Evolutionary conservation across 1,284 basidiomycete species (phyloP), one percentile per base, ranked within the genome.

Genomic region (Papiliotrema nemorosa): DNA sequence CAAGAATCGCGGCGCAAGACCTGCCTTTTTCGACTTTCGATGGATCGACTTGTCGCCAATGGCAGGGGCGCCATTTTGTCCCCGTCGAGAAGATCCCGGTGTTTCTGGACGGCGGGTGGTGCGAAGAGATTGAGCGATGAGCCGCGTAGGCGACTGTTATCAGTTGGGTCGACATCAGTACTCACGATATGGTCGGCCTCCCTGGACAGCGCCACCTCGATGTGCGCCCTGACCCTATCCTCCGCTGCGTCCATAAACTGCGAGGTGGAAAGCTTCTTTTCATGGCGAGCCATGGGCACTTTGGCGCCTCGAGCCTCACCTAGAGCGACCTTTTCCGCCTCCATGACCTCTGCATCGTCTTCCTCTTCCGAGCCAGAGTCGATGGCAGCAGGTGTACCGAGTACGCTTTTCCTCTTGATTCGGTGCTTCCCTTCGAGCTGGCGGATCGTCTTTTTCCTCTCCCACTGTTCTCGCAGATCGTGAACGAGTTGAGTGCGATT

Each of bases 201-300:
- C 46, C 83, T 84, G 31, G 82, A 85, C 38, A 93, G 72, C 54
- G 87, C 85, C 56, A 86, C 83, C 64, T 90, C 86, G 44, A 92
- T 86, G 67, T 91, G 88, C 59, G 86, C 84, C 58, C 87, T 81
- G 4, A 87, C 88, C 54, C 84, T 79, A n/a, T 84, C 86, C 53
- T 92, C 90, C 57, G 91, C 87, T 5, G 90, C 90, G 68, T 92
- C 90, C 82, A 88, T 84, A 64, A 93, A 93, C 64, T 92, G 90
- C 5, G 88, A 90, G 1, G 73, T 81, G 3, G 82, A 79, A 10
- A 64, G n/a, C 7, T 57, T 53, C 48, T 64, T 61, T 39, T 52
- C 47, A 38, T 46, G 50, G 41, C 51, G 44, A 40, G 14, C 29
- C 44, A 40, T 35, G 14, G 38, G 46, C 21, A 47, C 34, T 29